Conservation (phyloP, 2,329 filamentous ascomycete genomes). For the Hypoxylon sp. region DNA sequence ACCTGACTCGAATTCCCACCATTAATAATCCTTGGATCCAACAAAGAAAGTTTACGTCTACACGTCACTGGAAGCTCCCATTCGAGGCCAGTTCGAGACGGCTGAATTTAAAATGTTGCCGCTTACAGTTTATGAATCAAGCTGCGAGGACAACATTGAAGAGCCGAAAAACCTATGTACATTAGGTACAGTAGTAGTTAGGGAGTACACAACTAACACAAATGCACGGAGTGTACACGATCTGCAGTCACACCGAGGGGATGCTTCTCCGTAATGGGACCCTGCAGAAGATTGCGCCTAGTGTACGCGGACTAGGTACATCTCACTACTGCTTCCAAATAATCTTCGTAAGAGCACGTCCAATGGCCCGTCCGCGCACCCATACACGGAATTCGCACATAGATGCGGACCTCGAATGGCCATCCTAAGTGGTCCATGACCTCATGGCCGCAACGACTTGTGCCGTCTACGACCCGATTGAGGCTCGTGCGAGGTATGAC, state of each 20-base stretch:
- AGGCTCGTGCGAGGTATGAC: constrained; percentile 44
- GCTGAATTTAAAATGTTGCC: not conserved
- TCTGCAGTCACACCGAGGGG: constrained; percentile 42
- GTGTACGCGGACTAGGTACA: constrained; percentile 33
- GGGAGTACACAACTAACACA: constrained; percentile 25
- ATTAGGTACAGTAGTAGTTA: not conserved
- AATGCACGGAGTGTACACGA: constrained; percentile 32
- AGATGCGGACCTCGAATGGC: constrained; percentile 23
- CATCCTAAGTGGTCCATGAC: constrained; percentile 34
- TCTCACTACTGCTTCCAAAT: constrained; percentile 27
- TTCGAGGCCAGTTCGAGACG: constrained; percentile 14
- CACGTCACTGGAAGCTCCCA: constrained; percentile 12
- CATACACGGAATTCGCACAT: constrained; percentile 14
- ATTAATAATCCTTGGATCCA: constrained; percentile 18
- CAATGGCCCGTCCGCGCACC: constrained; percentile 14
- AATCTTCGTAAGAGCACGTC: constrained; percentile 23
- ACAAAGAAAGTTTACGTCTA: constrained; percentile 19
- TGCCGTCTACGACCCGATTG: constrained; percentile 30
- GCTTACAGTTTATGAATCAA: too few relatives aligned
- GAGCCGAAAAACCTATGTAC: too few relatives aligned
- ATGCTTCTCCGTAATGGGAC: constrained; percentile 38
- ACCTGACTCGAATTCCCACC: constrained; percentile 11
- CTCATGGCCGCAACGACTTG: constrained; percentile 27
- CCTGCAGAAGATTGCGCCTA: constrained; percentile 42
- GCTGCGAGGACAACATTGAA: not conserved